Base-by-base conservation (phyloP, 768 basidiomycete species). In the Gymnopilus dilepis region DNA sequence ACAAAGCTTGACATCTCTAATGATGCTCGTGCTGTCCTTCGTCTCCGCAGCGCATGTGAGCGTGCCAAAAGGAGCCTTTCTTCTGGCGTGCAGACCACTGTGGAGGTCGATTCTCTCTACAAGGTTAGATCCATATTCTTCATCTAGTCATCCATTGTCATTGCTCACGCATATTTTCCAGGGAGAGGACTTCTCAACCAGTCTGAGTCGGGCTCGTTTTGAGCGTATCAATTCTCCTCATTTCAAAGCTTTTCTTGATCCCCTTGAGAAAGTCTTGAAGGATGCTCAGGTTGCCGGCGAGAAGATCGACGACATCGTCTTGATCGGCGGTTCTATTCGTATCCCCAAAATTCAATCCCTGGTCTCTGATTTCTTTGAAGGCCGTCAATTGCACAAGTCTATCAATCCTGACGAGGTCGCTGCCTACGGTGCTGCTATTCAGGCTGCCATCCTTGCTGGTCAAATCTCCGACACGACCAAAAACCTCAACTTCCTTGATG, bases 331-430 rank as follows among this genome's bases (percentile, higher is more conserved):
- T 65, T 99, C 97, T 60, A 99, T 97, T 70, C 97, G 97, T 88
- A 99, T 99, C 74, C 97, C 97, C 67, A 98, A 98, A 84, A 93
- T 99, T 69, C 96, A 98, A 80, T 86, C 95, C 28, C 90, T 99
- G 62, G 97, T 99, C 56, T 98, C 96, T 61, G 97, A 99, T 76
- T 97, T 90, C 86, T 99, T 99, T 76, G 93, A 93, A 77, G 95
- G 95, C 64, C 95, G 97, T 71, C 93, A 96, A 76, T 81, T 98
- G 74, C 99, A 99, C 90, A 99, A 99, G 86, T 97, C 95, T 61
- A 99, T 99, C 83, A 99, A 99, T 86, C 97, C 97, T 65, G 97
- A 99, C 73, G 97, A 99, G 83, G 97, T 97, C 71, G 97, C 99
- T 71, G 97, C 97, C 51, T 98, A 99, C 79, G 97, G 97, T 83